Percentiles rank a stretch among this genome's conserved stretches.
Evolutionary conservation across 441 rosid genomes (phyloP).

Genomic region (Arabidopsis lyrata): DNA sequence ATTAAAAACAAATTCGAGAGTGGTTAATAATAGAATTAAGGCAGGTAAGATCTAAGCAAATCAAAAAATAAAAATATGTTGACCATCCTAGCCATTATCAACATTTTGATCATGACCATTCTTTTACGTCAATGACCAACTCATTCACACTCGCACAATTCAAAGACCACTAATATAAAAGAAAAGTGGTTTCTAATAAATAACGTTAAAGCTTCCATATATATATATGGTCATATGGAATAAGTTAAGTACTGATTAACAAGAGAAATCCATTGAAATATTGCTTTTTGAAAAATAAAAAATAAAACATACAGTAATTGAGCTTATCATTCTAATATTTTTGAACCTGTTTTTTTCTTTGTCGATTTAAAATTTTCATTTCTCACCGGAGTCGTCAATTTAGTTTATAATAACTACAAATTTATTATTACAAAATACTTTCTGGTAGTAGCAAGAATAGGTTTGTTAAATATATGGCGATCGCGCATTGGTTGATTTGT

Average conservation of each 20-base stretch:
- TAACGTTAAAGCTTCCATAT: not conserved
- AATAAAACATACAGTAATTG: not conserved
- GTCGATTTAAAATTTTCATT: too few relatives aligned
- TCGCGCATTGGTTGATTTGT: too few relatives aligned
- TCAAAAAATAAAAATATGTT: slow-evolving; percentile 3
- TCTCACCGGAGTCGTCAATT: too few relatives aligned
- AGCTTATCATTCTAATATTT: not conserved
- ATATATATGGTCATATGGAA: not conserved
- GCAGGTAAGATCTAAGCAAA: slow-evolving; percentile 45
- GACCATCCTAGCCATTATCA: slow-evolving; percentile 37
- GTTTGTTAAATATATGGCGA: too few relatives aligned
- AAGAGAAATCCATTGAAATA: not conserved
- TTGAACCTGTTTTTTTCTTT: not conserved
- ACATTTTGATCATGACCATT: slow-evolving; percentile 30
- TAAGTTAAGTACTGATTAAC: not conserved
- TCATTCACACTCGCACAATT: slow-evolving; percentile 25
- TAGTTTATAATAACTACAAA: not conserved
- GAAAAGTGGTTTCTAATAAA: not conserved
- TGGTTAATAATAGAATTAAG: slow-evolving; percentile 43
- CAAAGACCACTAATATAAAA: slow-evolving; percentile 12
- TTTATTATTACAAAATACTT: not conserved
- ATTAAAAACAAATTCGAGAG: slow-evolving; percentile 39
- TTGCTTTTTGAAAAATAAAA: not conserved
- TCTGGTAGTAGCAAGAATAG: not conserved
- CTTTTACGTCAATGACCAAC: slow-evolving; percentile 37